Evolutionary conservation across 331 rosid genomes (phyloP).

Genomic region (Malus hybrid): DNA sequence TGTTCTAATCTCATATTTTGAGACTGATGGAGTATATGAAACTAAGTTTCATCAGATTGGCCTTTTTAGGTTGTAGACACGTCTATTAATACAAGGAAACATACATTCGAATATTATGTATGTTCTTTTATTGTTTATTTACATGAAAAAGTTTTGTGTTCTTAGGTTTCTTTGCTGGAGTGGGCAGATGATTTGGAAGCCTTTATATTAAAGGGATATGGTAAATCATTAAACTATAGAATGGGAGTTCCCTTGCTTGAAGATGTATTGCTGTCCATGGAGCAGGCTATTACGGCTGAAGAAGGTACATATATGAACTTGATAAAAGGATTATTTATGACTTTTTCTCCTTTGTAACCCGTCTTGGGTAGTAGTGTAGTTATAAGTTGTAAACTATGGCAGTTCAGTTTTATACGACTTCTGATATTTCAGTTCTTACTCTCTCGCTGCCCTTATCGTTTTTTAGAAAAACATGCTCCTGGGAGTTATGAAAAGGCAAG

Average conservation of each 20-base stretch:
- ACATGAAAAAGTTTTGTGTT: slow-evolving; percentile 7
- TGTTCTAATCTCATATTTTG: neutral
- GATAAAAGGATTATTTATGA: neutral
- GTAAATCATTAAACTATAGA: slow-evolving; percentile 69
- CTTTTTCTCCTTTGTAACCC: neutral
- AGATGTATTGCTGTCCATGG: slow-evolving; percentile 81
- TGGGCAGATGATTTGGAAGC: slow-evolving; percentile 92
- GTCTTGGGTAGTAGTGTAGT: neutral
- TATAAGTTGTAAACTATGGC: slow-evolving; percentile 1
- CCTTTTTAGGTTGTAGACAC: neutral
- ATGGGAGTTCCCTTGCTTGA: slow-evolving; percentile 88
- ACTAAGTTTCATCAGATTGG: neutral
- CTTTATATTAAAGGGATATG: slow-evolving; percentile 89
- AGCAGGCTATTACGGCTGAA: slow-evolving; percentile 61
- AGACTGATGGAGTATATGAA: neutral
- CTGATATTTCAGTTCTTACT: neutral
- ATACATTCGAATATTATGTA: neutral
- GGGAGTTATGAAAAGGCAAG: slow-evolving; percentile 89
- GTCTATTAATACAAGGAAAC: neutral
- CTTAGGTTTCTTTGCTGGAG: slow-evolving; percentile 70
- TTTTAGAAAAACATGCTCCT: slow-evolving; percentile 47
- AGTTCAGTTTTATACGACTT: neutral
- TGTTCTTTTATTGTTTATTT: slow-evolving; percentile 4
- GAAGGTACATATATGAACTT: slow-evolving; percentile 42
- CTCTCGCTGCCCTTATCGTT: neutral